Base-by-base conservation (phyloP, 2,329 filamentous ascomycete species). In the Ilyonectria destructans region DNA sequence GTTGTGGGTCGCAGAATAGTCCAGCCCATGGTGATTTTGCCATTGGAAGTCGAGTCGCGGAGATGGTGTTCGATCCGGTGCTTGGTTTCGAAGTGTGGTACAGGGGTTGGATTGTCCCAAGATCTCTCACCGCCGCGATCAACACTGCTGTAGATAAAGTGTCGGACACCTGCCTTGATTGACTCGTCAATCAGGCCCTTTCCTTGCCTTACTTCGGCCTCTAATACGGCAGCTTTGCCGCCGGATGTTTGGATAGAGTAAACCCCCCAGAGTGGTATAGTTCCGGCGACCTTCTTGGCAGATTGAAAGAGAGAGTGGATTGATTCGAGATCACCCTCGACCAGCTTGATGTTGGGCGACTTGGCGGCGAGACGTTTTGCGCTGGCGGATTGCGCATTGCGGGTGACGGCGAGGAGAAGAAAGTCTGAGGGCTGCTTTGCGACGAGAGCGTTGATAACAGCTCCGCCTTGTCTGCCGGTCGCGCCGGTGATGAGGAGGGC, bases 91-190 rank as follows among this genome's bases (percentile, higher is more conserved):
- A 72, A 72, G 37, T 77, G 75, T n/a, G 74, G 75, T 1, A 77
- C 68, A 9, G 62, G 56, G 10, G 75, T 77, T 6, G 75, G 66
- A 4, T 75, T 65, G 0, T 52, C 26, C 74, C 74, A 76, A 6
- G 72, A 77, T 45, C 55, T 62, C n/a, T 77, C 71, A 21, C 75
- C 75, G 15, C 74, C 74, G 4, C 74, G 73, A 17, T 77, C 75
- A 21, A 77, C 74, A 4, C 71, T 71, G n/a, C 69, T 71, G 17
- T 77, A 73, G 6, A 77, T 75, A 63, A 77, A 88, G 21, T 76
- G 75, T 9, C 62, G 46, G 8, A 72, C 17, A 0, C 61, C 68
- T 1, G 56, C 26, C 37, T 67, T 67, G 43, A 73, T 66, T 0
- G 71, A 58, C 6, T 71, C 65, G 0, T 73, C 71, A 2, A 73